phyloP scores from a whole-genome alignment of 2,329 filamentous ascomycete genomes.

The Aspergillus tanneri region DNA sequence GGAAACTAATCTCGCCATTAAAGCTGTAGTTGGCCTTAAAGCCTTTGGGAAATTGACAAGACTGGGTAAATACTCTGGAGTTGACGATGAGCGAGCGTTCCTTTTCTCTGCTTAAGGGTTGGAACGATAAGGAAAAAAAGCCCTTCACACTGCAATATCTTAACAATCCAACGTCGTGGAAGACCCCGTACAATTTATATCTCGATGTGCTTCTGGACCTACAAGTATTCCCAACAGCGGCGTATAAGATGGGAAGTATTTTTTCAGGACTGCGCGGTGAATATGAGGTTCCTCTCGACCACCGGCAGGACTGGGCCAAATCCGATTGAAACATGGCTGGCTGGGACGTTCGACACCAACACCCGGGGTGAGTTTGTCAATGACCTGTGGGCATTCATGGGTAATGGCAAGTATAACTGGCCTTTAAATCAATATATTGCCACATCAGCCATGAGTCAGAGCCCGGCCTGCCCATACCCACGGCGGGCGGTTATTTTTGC shows the following conservation, averaged over 20 bases:
- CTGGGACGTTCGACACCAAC: slow-evolving; percentile 31
- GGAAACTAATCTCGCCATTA: slow-evolving; percentile 50
- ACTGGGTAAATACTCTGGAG: slow-evolving; percentile 36
- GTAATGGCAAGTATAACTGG: slow-evolving; percentile 45
- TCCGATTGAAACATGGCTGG: slow-evolving; percentile 49
- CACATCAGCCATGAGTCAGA: slow-evolving; percentile 30
- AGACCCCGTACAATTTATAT: slow-evolving; percentile 45
- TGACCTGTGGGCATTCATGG: slow-evolving; percentile 44
- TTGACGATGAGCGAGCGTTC: slow-evolving; percentile 37
- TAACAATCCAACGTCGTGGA: slow-evolving; percentile 33
- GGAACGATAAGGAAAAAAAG: slow-evolving; percentile 37
- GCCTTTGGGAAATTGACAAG: slow-evolving; percentile 45
- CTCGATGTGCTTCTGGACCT: slow-evolving; percentile 43
- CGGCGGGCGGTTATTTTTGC: slow-evolving; percentile 47
- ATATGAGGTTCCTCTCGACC: slow-evolving; percentile 43
- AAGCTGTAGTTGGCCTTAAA: slow-evolving; percentile 48
- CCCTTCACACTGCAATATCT: slow-evolving; percentile 46
- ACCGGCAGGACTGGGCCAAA: slow-evolving; percentile 43
- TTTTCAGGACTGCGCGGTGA: slow-evolving; percentile 39
- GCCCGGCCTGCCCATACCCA: slow-evolving; percentile 38
- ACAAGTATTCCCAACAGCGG: slow-evolving; percentile 36
- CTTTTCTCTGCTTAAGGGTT: slow-evolving; percentile 37
- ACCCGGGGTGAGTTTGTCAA: slow-evolving; percentile 38
- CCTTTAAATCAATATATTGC: slow-evolving; percentile 47
- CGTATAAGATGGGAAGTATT: slow-evolving; percentile 39